Base-by-base conservation (phyloP, 495 filamentous ascomycete species). In the Pseudoneurospora amorphoporcata region DNA sequence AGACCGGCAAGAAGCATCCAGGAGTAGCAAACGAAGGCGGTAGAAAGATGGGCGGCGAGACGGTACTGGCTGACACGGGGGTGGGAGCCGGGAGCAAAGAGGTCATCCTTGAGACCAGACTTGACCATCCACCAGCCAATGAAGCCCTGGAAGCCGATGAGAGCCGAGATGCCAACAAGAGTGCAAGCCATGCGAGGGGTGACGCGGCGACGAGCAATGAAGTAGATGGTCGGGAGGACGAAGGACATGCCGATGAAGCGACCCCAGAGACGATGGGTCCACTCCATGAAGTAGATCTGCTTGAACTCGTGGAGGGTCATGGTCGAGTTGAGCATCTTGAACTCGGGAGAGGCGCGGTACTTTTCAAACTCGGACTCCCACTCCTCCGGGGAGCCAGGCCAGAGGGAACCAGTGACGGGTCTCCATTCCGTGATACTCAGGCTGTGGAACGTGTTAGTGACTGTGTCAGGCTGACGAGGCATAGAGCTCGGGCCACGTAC, bases 71-170 rank as follows among this genome's bases (percentile, higher is more conserved):
- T 92, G 39, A 99, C 95, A 70, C 95, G 89, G 0, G 95, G 95
- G 80, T 97, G 93, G 70, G 88, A 90, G 8, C 95, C 96, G 1
- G 92, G 91, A 3, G 91, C 93, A 77, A 98, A 97, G 19, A 98
- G 88, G 77, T 98, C 94, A 79, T 99, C 95, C 75, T 93, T 93
- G 72, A 99, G 84, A 2, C 95, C 95, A 1, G 91, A 94, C 81
- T 96, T 97, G 75, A 99, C 95, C 95, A 99, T 99, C 93, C 95
- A 99, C 95, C 95, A 99, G 10, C 95, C 95, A 65, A 99, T 87
- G 75, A 95, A 90, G 9, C 96, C 95, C 81, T 99, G 95, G 80
- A 97, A 95, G 39, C 93, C 96, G 80, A 99, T 98, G 69, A 98
- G 83, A 41, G 86, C 90, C 29, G 91, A 90, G 72, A 99, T 97